Conservation (phyloP, 2,329 filamentous ascomycete genomes). For the Paracoccidioides lutzii region DNA sequence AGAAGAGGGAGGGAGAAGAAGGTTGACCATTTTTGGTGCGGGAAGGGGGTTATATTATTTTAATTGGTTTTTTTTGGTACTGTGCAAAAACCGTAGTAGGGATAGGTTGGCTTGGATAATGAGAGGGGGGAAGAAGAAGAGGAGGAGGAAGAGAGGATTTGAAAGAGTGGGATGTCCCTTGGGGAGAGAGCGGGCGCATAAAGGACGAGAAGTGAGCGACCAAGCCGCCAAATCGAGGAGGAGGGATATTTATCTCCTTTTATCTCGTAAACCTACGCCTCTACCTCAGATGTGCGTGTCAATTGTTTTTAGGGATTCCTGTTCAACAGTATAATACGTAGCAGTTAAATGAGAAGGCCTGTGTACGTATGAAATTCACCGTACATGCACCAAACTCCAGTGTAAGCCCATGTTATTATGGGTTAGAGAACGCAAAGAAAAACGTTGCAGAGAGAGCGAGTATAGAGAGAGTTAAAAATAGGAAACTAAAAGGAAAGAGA, state of each 20-base stretch:
- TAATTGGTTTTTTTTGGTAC: not conserved
- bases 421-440: not conserved
- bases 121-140: not conserved
- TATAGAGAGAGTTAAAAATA: not conserved
- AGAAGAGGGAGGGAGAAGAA: slow-evolving; percentile 9
- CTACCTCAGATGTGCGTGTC: not conserved
- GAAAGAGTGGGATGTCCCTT: not conserved
- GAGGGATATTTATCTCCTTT: not conserved
- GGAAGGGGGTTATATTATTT: not conserved
- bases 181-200: not conserved
- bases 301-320: not conserved
- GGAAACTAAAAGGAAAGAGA: not conserved
- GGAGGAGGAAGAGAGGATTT: slow-evolving; percentile 7
- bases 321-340: not conserved
- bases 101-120: not conserved
- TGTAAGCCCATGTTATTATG: not conserved
- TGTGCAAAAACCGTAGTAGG: too few relatives aligned
- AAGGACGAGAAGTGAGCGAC: too few relatives aligned
- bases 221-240: too few relatives aligned
- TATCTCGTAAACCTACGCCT: not conserved
- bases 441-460: not conserved
- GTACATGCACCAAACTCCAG: too few relatives aligned
- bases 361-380: too few relatives aligned
- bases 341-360: not conserved
- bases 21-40: not conserved